These are phyloP conservation scores for Mortierella sp. DNA, from an alignment of 371 early-diverging fungal genomes.

Conservation along the genomic window DNA sequence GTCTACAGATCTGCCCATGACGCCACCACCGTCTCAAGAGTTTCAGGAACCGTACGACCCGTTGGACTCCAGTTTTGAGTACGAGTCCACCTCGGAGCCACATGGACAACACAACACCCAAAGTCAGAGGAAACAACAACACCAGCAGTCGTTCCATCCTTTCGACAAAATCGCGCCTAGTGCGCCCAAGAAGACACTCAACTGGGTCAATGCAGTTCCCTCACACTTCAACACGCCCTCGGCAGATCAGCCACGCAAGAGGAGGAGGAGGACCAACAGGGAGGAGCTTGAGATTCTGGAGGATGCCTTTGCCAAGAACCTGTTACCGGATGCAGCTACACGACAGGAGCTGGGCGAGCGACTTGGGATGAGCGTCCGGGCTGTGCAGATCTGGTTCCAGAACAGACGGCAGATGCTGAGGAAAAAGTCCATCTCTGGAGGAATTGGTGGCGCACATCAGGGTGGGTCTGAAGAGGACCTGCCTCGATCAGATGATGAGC, in stretches of 20 bases:
- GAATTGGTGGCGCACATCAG: constrained; percentile 7
- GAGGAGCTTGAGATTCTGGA: constrained; percentile 73
- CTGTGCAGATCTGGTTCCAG: constrained; percentile 98
- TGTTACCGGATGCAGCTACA: constrained; percentile 80
- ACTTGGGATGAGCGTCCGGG: constrained; percentile 87
- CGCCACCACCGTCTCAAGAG: constrained; percentile 41
- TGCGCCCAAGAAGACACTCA: constrained; percentile 50
- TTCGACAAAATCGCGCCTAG: constrained; percentile 22
- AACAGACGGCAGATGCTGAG: constrained; percentile 76
- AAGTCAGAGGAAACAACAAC: constrained; percentile 8
- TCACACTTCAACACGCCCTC: constrained; percentile 45
- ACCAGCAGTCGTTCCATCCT: constrained; percentile 19
- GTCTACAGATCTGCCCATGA: constrained; percentile 22
- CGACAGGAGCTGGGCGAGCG: constrained; percentile 80
- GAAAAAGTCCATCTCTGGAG: constrained; percentile 43
- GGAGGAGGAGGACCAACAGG: constrained; percentile 72
- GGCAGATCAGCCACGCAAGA: constrained; percentile 61
- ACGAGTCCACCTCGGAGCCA: not conserved
- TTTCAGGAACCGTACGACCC: not conserved
- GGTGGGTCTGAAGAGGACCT: constrained; percentile 35
- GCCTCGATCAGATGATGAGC: constrained; percentile 24
- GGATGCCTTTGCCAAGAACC: constrained; percentile 69
- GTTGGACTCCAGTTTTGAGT: not conserved
- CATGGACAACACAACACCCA: not conserved
- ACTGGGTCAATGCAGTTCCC: constrained; percentile 55